These are phyloP conservation scores for Candida pseudoviswanathii DNA, from an alignment of 1,139 yeast genomes.

Conservation along the genomic window DNA sequence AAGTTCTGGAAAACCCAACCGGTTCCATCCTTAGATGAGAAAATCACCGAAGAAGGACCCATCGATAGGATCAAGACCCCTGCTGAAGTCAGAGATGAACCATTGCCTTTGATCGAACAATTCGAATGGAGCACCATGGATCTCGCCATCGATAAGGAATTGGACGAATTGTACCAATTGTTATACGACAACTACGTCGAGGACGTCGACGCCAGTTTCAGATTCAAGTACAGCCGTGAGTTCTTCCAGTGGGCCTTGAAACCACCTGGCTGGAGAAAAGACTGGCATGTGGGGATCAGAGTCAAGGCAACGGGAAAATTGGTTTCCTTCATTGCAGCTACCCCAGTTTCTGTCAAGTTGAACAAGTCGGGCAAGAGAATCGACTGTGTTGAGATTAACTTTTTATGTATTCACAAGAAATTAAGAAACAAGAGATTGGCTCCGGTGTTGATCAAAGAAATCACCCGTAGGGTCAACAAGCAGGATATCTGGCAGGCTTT, in stretches of 20 bases:
- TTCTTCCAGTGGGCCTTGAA: conserved; percentile 92
- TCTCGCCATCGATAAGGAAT: conserved; percentile 55
- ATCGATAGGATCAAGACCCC: conserved; percentile 70
- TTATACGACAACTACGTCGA: conserved; percentile 92
- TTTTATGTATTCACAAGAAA: conserved; percentile 91
- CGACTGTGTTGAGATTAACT: conserved; percentile 85
- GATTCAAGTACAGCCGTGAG: conserved; percentile 84
- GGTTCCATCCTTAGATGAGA: conserved; percentile 74
- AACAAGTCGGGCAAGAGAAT: conserved; percentile 52
- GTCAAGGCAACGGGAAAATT: conserved; percentile 74
- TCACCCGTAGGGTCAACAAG: conserved; percentile 88
- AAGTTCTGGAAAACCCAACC: conserved; percentile 99
- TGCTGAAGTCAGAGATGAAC: conserved; percentile 67
- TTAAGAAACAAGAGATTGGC: conserved; percentile 91
- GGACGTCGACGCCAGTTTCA: conserved; percentile 86
- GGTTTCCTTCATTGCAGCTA: conserved; percentile 90
- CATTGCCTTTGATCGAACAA: conserved; percentile 70
- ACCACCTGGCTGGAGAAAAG: conserved; percentile 89
- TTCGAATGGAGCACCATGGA: conserved; percentile 91
- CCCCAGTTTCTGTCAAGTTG: conserved; percentile 72
- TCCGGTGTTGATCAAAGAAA: conserved; percentile 90
- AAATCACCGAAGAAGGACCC: conserved; percentile 75
- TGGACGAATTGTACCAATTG: conserved; percentile 75
- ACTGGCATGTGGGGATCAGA: conserved; percentile 94
- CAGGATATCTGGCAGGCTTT: conserved; percentile 93